These are phyloP conservation scores for Daldinia bambusicola DNA, from an alignment of 495 filamentous ascomycete genomes.

Conservation along the genomic window DNA sequence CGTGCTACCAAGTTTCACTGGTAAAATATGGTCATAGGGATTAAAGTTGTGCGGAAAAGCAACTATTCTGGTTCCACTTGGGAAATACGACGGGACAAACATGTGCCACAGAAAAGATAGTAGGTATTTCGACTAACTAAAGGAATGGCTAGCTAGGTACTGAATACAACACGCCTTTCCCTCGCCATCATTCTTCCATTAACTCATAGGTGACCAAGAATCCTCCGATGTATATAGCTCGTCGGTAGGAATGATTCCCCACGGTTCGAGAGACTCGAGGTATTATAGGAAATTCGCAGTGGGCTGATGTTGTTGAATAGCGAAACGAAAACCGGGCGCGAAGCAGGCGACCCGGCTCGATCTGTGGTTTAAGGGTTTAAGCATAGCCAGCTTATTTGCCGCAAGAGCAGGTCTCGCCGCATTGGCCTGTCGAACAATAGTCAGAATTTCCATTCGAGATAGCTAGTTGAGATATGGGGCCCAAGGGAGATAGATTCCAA, in stretches of 20 bases:
- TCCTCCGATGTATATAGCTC: constrained; percentile 19
- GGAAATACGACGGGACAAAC: background rate
- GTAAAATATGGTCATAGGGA: no score
- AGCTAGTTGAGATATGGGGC: constrained; percentile 1
- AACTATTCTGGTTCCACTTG: no score
- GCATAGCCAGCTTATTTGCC: constrained; percentile 48
- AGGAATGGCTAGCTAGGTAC: constrained; percentile 34
- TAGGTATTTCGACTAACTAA: constrained; percentile 13
- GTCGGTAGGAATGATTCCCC: constrained; percentile 2
- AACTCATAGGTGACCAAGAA: background rate
- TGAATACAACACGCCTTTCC: constrained; percentile 24
- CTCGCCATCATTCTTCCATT: background rate
- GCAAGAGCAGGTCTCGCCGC: constrained; percentile 56
- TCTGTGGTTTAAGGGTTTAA: background rate
- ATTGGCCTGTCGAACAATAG: constrained; percentile 40
- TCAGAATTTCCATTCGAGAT: background rate
- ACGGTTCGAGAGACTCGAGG: constrained; percentile 23
- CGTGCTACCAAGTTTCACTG: no score
- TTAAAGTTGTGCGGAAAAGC: no score
- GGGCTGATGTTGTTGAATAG: constrained; percentile 6
- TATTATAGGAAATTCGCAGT: constrained; percentile 11
- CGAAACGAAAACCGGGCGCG: constrained; percentile 25
- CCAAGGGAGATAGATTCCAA: background rate
- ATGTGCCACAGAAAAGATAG: constrained; percentile 2
- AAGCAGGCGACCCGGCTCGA: constrained; percentile 23